phyloP scores from a whole-genome alignment of 495 filamentous ascomycete genomes.

The Neurospora cerealis region DNA sequence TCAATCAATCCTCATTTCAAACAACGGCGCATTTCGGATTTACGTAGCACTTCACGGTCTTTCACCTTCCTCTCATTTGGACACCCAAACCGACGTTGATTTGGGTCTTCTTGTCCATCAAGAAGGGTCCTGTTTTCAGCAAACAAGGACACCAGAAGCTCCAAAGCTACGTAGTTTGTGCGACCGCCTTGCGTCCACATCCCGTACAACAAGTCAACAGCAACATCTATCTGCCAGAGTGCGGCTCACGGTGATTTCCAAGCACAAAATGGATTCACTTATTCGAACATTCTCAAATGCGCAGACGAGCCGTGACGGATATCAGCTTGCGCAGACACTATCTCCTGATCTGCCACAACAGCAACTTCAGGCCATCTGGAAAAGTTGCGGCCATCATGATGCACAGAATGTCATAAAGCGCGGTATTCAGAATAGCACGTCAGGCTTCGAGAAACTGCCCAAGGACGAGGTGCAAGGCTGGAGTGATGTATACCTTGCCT shows the following conservation, averaged over 20 bases:
- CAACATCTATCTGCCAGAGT: neutral
- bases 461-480: conserved; percentile 61
- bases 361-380: conserved; percentile 53
- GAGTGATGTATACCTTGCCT: conserved; percentile 71
- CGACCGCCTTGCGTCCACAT: neutral
- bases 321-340: conserved; percentile 57
- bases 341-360: conserved; percentile 50
- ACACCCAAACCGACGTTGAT: neutral
- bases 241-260: neutral
- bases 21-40: neutral
- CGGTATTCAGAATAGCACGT: conserved; percentile 40
- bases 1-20: neutral
- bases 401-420: conserved; percentile 49
- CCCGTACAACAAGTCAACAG: neutral
- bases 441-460: conserved; percentile 34
- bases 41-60: neutral
- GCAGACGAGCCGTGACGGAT: conserved; percentile 46
- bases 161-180: neutral
- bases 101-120: neutral
- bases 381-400: conserved; percentile 46
- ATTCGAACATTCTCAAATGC: conserved; percentile 50
- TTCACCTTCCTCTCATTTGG: neutral
- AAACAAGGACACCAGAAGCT: neutral
- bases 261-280: conserved; percentile 44
- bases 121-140: neutral